Evolutionary conservation across 106 monocot genomes (phyloP), one percentile per base, ranked within the genome.

Genomic region (Allium cepa): DNA sequence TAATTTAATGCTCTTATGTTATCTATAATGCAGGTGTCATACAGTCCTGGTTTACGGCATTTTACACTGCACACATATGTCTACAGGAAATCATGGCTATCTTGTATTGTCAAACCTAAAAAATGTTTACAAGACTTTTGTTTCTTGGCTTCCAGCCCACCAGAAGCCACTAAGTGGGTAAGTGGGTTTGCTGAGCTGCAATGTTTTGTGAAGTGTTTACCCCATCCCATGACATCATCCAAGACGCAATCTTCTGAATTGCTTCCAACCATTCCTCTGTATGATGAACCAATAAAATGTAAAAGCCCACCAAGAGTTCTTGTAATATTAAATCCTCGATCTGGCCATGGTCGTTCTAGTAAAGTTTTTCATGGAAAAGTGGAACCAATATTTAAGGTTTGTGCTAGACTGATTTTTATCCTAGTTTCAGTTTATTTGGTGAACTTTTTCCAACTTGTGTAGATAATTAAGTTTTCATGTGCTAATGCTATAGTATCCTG

Each of bases 311-410:
- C 82, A 16, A 89, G 76, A 73, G 71, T 87, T 26, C 84, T 99
- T 76, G 90, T 99, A 49, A 90, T 99, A 79, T 69, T 99, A 49
- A 99, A 99, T 76, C 99, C 99, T 62, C 89, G 87, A 27, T 99
- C 99, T 50, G 99, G 99, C 4, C 99, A 90, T 70, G 92, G 99
- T 17, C 88, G 99, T 28, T 93, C 92, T 3, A 90, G 81, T 51
- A 99, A 92, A 67, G 92, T 93, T 53, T 99, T 90, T 61, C 80
- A 99, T 77, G 79, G 78, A 57, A 89, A 87, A 77, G 99, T 93
- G 50, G 90, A 99, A 67, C 99, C 99, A 9, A 93, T 99, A 69
- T 93, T 99, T 67, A 78, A 99, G 92, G 99, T 93, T 56, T 69
- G 74, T 18, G 27, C 46, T 69, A 3, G 45, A 16, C 46, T 52